phyloP scores from a whole-genome alignment of 371 early-diverging fungal genomes.

The Amoeboaphelidium occidentale region DNA sequence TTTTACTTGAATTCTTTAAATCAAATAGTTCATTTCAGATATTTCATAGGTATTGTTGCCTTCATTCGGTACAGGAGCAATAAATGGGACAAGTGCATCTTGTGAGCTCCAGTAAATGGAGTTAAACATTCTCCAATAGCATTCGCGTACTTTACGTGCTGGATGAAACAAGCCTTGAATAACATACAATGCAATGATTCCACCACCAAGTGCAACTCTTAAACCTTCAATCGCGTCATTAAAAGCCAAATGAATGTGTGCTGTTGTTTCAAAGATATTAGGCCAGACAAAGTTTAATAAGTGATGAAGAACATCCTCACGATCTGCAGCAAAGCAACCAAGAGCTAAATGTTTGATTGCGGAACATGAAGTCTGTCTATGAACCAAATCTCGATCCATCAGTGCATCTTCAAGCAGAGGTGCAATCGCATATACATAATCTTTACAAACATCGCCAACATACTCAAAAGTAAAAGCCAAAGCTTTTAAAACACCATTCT shows the following conservation, averaged over 20 bases:
- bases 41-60: slow-evolving; percentile 41
- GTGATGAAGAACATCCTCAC: slow-evolving; percentile 80
- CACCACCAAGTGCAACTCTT: slow-evolving; percentile 67
- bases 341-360: slow-evolving; percentile 74
- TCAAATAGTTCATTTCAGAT: slow-evolving; percentile 27
- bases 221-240: slow-evolving; percentile 88
- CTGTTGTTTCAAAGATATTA: slow-evolving; percentile 82
- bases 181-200: slow-evolving; percentile 57
- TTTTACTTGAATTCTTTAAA: slow-evolving; percentile 2
- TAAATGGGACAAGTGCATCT: slow-evolving; percentile 69
- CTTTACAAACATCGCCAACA: slow-evolving; percentile 85
- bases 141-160: slow-evolving; percentile 76
- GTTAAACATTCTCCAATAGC: slow-evolving; percentile 95
- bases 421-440: slow-evolving; percentile 79
- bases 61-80: slow-evolving; percentile 66
- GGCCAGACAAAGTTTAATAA: slow-evolving; percentile 90
- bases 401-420: slow-evolving; percentile 89
- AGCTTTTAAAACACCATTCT: slow-evolving; percentile 90
- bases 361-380: slow-evolving; percentile 85
- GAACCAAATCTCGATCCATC: slow-evolving; percentile 89
- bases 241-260: slow-evolving; percentile 51
- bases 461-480: slow-evolving; percentile 91
- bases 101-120: slow-evolving; percentile 74
- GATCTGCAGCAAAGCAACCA: slow-evolving; percentile 67
- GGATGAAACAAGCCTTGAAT: slow-evolving; percentile 83